These are phyloP conservation scores for Penicillium hesseltinei DNA, from an alignment of 2,329 filamentous ascomycete species.

Conservation along the genomic window DNA sequence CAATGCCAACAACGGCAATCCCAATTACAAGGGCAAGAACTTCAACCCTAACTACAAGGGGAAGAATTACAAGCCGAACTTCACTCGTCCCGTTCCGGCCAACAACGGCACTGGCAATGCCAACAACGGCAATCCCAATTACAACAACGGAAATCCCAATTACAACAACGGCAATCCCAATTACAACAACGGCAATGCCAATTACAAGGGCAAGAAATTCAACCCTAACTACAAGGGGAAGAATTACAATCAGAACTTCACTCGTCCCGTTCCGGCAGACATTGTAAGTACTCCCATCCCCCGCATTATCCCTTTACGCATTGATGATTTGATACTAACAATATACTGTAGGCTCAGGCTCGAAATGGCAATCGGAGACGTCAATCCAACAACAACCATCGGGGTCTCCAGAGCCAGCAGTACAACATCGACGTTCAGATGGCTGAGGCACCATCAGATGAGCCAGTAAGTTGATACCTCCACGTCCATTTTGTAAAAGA, in stretches of 20 bases:
- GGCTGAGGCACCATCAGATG: not conserved
- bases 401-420: not conserved
- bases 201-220: not conserved
- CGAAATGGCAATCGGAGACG: not conserved
- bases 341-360: not conserved
- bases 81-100: not conserved
- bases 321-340: not conserved
- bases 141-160: not conserved
- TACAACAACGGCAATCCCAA: not conserved
- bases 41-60: conserved; percentile 1
- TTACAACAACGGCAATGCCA: too few species aligned
- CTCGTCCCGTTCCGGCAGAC: not conserved
- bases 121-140: not conserved
- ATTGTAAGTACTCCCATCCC: not conserved
- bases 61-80: conserved; percentile 1
- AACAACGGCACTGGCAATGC: not conserved
- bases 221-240: conserved; percentile 1
- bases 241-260: not conserved
- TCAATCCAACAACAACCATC: not conserved
- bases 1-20: too few species aligned
- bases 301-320: not conserved
- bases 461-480: not conserved
- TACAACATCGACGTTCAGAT: not conserved
- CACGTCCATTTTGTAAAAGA: not conserved
- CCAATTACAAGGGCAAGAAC: not conserved